These are phyloP conservation scores for Talaromyces funiculosus DNA, from an alignment of 2,329 filamentous ascomycete genomes.

Conservation along the genomic window DNA sequence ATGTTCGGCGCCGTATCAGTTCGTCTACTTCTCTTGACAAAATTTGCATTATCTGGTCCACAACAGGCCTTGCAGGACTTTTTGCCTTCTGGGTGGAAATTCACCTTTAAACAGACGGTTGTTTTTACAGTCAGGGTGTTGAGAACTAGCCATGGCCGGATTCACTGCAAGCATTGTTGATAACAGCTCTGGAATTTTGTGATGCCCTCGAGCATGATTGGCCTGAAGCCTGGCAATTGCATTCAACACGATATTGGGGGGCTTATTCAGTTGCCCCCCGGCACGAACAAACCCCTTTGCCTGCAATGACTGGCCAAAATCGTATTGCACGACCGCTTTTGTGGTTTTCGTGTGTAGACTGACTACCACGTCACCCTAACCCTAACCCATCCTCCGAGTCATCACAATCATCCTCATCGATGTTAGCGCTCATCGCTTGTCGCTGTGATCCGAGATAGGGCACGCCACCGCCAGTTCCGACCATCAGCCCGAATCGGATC, in stretches of 20 bases:
- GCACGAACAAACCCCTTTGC: neutral
- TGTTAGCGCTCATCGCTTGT: neutral
- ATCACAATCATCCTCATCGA: neutral
- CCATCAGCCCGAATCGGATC: constrained; percentile 17
- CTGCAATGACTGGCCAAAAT: constrained; percentile 19
- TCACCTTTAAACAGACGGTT: neutral
- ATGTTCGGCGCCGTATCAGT: constrained; percentile 2
- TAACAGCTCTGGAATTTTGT: neutral
- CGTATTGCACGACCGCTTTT: constrained; percentile 21
- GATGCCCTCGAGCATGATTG: neutral
- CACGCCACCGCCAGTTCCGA: constrained; percentile 18
- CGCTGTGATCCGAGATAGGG: neutral
- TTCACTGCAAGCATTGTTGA: neutral
- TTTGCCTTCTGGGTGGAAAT: neutral
- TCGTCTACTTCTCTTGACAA: neutral
- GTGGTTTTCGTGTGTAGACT: constrained; percentile 13
- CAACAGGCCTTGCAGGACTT: constrained; percentile 2
- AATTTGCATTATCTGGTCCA: neutral
- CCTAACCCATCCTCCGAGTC: neutral
- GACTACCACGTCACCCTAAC: constrained; percentile 16
- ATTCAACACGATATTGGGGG: neutral
- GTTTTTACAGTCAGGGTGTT: neutral
- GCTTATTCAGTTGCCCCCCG: constrained; percentile 5
- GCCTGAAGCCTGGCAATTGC: neutral
- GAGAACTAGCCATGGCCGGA: neutral